These are phyloP conservation scores for Aspergillus ochraceoroseus DNA, from an alignment of 2,329 filamentous ascomycete genomes.

Conservation along the genomic window DNA sequence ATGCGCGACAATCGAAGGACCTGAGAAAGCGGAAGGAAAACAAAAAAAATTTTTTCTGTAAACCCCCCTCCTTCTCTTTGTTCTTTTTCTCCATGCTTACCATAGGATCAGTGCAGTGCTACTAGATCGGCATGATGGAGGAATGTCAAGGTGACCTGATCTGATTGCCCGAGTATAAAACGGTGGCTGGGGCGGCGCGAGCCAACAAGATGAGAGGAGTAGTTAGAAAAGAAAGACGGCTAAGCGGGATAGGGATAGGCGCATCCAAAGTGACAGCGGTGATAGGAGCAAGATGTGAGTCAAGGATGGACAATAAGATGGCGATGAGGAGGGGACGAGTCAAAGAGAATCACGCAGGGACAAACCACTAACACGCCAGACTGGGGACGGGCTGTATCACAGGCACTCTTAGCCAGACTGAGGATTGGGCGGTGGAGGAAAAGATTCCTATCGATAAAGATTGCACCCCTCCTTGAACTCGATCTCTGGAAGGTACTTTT, in stretches of 20 bases:
- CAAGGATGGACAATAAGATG: background rate
- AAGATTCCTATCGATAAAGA: conserved; percentile 32
- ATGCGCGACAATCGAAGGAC: too few relatives aligned
- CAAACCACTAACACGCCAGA: conserved; percentile 26
- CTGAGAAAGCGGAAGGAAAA: conserved; percentile 5
- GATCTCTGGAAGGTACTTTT: too few relatives aligned
- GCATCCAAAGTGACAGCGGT: conserved; percentile 3
- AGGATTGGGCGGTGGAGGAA: conserved; percentile 14
- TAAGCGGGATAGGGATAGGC: conserved; percentile 9
- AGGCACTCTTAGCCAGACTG: too few relatives aligned
- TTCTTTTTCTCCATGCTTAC: conserved; percentile 7
- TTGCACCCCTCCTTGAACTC: conserved; percentile 25
- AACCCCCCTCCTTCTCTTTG: conserved; percentile 4
- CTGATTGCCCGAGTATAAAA: conserved; percentile 16
- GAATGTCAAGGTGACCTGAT: conserved; percentile 10
- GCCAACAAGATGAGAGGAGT: conserved; percentile 13
- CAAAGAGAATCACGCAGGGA: conserved; percentile 27
- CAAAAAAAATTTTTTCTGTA: conserved; percentile 1
- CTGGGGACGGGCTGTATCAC: too few relatives aligned
- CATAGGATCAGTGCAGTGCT: conserved; percentile 14
- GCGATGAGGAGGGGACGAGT: conserved; percentile 7
- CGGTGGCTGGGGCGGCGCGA: conserved; percentile 23
- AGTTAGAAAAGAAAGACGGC: conserved; percentile 2
- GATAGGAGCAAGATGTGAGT: conserved; percentile 5
- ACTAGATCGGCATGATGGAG: conserved; percentile 16